Evolutionary conservation across 2,329 filamentous ascomycete species (phyloP).

Genomic region (Sclerotinia minor): DNA sequence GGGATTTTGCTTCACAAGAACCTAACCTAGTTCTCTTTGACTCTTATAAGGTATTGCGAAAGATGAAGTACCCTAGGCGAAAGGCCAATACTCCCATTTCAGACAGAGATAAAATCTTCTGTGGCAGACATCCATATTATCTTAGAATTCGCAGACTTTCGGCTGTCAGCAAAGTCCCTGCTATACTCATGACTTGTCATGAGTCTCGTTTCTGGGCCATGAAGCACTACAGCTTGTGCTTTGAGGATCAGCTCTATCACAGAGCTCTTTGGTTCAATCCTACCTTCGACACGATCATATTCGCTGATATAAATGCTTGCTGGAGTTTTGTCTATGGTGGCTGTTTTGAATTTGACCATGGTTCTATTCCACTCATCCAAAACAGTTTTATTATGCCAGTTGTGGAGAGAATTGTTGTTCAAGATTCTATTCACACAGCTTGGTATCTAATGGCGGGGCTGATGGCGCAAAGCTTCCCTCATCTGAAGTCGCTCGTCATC

Average conservation of each 20-base stretch:
- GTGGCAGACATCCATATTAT: background rate
- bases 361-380: background rate
- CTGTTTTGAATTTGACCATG: fast-evolving
- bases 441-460: fast-evolving
- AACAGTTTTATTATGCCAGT: background rate
- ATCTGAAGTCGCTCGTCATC: background rate
- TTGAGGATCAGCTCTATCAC: background rate
- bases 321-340: background rate
- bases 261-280: background rate
- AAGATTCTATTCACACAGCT: fast-evolving
- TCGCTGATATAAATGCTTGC: fast-evolving
- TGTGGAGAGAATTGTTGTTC: background rate
- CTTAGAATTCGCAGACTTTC: background rate
- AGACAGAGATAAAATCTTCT: background rate
- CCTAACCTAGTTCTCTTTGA: background rate
- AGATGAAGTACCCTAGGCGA: no score
- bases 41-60: fast-evolving
- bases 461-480: background rate
- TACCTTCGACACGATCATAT: background rate
- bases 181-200: conserved; percentile 5
- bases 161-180: background rate
- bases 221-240: background rate
- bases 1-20: background rate
- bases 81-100: no score
- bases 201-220: conserved; percentile 10